Conservation (phyloP, 805 yeast species). For the Candida argentea region DNA sequence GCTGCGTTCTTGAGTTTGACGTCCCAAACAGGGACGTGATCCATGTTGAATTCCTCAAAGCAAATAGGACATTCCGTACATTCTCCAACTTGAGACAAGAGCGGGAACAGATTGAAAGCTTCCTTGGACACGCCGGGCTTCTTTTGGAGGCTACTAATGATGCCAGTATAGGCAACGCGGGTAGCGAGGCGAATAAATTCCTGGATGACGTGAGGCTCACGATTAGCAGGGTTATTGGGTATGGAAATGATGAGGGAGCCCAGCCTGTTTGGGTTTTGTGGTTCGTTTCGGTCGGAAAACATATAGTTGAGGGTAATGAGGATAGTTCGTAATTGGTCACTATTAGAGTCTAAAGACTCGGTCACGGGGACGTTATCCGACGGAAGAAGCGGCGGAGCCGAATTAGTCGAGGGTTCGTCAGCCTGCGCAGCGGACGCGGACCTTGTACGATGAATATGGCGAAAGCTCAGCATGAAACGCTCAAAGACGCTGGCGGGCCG, state of each 20-base stretch:
- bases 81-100: slow-evolving; percentile 16
- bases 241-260: slow-evolving; percentile 57
- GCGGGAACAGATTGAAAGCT: slow-evolving; percentile 39
- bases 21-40: neutral
- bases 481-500: too few species aligned
- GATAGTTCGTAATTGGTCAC: too few species aligned
- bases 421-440: neutral
- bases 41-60: slow-evolving; percentile 21
- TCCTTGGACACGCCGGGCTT: slow-evolving; percentile 44
- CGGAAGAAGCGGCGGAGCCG: too few species aligned
- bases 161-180: slow-evolving; percentile 56
- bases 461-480: slow-evolving; percentile 14
- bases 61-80: slow-evolving; percentile 43
- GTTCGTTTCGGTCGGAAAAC: slow-evolving; percentile 30
- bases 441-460: slow-evolving; percentile 7
- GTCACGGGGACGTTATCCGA: too few species aligned
- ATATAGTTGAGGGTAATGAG: slow-evolving; percentile 35
- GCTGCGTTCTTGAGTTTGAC: neutral
- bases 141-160: slow-evolving; percentile 39
- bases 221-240: slow-evolving; percentile 53
- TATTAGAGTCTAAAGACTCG: too few species aligned
- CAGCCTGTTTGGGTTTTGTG: slow-evolving; percentile 30
- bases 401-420: slow-evolving; percentile 1
- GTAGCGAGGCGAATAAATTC: slow-evolving; percentile 59
- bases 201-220: slow-evolving; percentile 51